phyloP scores from a whole-genome alignment of 139 green algal genomes.

The Chlamydomonas asymmetrica region DNA sequence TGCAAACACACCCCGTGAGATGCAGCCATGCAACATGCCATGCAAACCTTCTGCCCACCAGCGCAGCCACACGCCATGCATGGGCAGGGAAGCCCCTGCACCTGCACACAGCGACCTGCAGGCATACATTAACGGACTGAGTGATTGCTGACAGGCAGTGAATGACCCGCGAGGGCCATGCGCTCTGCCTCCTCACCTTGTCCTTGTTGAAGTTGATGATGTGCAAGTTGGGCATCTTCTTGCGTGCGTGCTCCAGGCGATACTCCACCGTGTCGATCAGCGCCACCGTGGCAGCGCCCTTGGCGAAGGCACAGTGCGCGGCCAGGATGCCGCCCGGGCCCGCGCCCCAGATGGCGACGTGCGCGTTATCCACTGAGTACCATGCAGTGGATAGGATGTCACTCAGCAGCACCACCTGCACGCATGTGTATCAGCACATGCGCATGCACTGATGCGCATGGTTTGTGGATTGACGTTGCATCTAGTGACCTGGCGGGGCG shows the following conservation, averaged over 20 bases:
- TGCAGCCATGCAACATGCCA: no score
- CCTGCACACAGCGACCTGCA: no score
- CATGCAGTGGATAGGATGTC: constrained; percentile 80
- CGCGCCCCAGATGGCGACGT: constrained; percentile 77
- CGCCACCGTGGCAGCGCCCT: constrained; percentile 55
- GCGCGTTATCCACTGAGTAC: no score
- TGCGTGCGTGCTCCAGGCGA: constrained; percentile 54
- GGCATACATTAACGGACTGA: no score
- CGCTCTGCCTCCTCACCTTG: constrained; percentile 33
- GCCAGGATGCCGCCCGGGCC: constrained; percentile 75
- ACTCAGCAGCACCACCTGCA: constrained; percentile 59
- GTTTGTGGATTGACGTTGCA: no score
- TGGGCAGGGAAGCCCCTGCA: no score
- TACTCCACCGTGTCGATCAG: constrained; percentile 66
- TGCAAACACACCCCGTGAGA: no score
- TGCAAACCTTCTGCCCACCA: no score
- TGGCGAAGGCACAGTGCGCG: constrained; percentile 57
- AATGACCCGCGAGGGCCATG: constrained; percentile 37
- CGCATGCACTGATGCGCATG: no score
- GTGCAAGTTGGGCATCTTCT: constrained; percentile 34
- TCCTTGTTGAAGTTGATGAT: constrained; percentile 62
- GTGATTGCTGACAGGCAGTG: neutral
- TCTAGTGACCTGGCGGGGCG: no score
- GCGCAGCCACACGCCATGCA: no score
- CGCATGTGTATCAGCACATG: no score